Evolutionary conservation across 108 stramenopile genomes (phyloP).

Genomic region (Conticribra guillardii): DNA sequence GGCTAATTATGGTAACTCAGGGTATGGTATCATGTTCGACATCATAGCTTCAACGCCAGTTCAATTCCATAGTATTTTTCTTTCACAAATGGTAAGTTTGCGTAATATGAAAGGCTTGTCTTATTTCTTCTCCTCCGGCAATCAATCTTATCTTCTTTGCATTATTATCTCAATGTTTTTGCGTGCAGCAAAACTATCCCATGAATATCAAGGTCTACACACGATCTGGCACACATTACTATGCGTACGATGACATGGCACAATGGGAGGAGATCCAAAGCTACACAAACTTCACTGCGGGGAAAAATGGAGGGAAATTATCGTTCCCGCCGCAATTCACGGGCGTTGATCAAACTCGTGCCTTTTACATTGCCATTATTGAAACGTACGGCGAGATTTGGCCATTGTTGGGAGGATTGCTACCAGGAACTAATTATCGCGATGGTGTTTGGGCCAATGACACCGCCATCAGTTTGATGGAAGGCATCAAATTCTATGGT

Average conservation of each 20-base stretch:
- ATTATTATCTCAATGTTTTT: too few relatives aligned
- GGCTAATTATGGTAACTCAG: constrained; percentile 1
- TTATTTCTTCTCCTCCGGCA: too few relatives aligned
- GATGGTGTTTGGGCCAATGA: constrained; percentile 22
- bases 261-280: constrained; percentile 14
- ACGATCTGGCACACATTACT: constrained; percentile 8
- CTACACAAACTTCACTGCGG: constrained; percentile 15
- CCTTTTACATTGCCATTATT: constrained; percentile 32
- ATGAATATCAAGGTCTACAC: constrained; percentile 21
- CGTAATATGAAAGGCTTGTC: too few relatives aligned
- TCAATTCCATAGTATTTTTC: constrained; percentile 7
- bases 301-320: background rate
- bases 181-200: constrained; percentile 12
- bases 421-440: constrained; percentile 17
- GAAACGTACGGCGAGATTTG: constrained; percentile 16
- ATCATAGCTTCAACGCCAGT: constrained; percentile 12
- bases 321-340: constrained; percentile 2
- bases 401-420: constrained; percentile 2
- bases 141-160: too few relatives aligned
- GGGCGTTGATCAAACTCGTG: background rate
- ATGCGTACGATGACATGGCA: constrained; percentile 12
- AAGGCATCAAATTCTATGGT: constrained; percentile 19
- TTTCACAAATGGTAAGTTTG: constrained; percentile 1
- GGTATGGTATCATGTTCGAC: constrained; percentile 18
- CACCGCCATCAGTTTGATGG: constrained; percentile 12